Conservation (phyloP, 1,284 basidiomycete species). For the Ceratobasidium sp. region DNA sequence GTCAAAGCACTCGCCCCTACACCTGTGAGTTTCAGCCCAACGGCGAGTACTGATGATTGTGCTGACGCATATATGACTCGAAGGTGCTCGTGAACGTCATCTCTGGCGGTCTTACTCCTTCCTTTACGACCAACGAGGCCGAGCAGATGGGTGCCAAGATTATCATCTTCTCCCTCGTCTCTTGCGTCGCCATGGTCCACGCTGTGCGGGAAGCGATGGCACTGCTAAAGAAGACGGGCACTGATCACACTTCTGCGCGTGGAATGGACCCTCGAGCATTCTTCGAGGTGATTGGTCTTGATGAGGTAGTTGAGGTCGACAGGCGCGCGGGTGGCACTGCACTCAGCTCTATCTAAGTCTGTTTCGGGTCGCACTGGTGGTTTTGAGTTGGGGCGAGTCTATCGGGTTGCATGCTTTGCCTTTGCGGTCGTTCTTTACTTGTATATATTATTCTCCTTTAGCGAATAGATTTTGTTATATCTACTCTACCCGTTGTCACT, state of each 20-base stretch:
- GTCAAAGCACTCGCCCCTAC: conserved; percentile 74
- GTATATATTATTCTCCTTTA: too few relatives aligned
- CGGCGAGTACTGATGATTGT: background rate
- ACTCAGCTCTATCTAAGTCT: conserved; percentile 62
- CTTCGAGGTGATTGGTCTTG: conserved; percentile 77
- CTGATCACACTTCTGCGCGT: conserved; percentile 72
- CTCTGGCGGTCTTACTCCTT: conserved; percentile 77
- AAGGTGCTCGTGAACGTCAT: conserved; percentile 76
- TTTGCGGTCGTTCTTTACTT: too few relatives aligned
- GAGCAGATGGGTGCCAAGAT: conserved; percentile 77
- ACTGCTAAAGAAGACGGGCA: conserved; percentile 77
- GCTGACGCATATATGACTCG: background rate
- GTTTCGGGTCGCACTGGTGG: too few relatives aligned
- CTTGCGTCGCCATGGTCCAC: conserved; percentile 76
- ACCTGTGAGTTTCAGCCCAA: conserved; percentile 56
- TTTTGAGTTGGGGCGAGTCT: too few relatives aligned
- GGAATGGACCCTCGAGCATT: conserved; percentile 82
- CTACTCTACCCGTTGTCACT: too few relatives aligned
- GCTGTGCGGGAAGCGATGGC: conserved; percentile 76
- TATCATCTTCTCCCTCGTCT: conserved; percentile 77
- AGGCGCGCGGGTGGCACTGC: conserved; percentile 67
- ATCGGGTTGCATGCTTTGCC: too few relatives aligned
- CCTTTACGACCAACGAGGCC: conserved; percentile 73
- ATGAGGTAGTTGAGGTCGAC: conserved; percentile 67
- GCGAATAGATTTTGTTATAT: too few relatives aligned